Evolutionary conservation across 768 basidiomycete species (phyloP), one percentile per base, ranked within the genome.

Genomic region (Chalciporus sphaerocephalus): DNA sequence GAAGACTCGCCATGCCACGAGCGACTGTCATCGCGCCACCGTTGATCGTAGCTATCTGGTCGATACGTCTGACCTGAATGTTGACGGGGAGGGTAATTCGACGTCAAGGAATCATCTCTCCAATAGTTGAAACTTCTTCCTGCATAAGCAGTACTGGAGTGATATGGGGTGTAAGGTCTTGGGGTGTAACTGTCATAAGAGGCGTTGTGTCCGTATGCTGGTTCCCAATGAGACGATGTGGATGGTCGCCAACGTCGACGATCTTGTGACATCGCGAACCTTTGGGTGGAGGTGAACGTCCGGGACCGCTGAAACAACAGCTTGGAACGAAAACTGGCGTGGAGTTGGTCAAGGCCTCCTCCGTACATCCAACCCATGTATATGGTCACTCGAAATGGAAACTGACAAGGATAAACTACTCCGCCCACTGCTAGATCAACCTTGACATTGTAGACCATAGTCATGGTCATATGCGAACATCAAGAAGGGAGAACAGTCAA

Each of bases 101-200:
- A 38, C 3, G 13, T 13, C 11, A 20, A 11, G 33, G 35, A 2
- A 20, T 55, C 49, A n/a, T 60, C 60, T 11, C 48, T 44, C 61
- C 61, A 58, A n/a, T 63, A 56, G 28, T 62, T 51, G 45, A 54
- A 58, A 13, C 42, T 37, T 20, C 46, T 41, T 9, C 49, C 39
- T 28, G 35, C 33, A 25, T 4, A 16, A 40, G 24, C 0, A 12
- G 42, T 52, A 7, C 35, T 25, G 9, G 50, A 32, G 5, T 17
- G 25, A n/a, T 32, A 32, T 17, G 50, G 53, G 22, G 46, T 6
- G 22, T 53, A 51, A 40, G 21, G 50, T 30, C 48, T 42, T 44
- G 46, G 16, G 30, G n/a, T 38, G 46, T 47, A 25, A 33, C 41
- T 42, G 23, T 18, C 21, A 40, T 50, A 28, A 48, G 39, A n/a